Conservation (phyloP, 2,329 filamentous ascomycete genomes). For the Parasarocladium wereldwijsianum region DNA sequence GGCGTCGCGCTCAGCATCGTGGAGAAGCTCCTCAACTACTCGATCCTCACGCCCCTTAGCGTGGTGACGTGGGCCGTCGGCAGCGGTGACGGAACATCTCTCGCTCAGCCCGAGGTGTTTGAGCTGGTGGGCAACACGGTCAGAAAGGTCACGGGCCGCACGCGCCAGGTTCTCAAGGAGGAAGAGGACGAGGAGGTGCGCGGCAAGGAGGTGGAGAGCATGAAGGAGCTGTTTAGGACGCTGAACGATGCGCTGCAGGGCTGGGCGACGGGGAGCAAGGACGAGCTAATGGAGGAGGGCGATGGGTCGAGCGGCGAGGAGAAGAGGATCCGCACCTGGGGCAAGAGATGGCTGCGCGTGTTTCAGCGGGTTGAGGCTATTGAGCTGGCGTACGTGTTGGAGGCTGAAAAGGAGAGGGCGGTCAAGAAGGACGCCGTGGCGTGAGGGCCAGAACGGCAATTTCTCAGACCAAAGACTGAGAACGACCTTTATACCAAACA, state of each 20-base stretch:
- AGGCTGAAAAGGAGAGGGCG: constrained; percentile 15
- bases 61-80: constrained; percentile 84
- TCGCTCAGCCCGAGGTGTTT: constrained; percentile 66
- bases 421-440: constrained; percentile 7
- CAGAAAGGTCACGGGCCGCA: constrained; percentile 74
- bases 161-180: constrained; percentile 58
- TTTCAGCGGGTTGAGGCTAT: constrained; percentile 72
- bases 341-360: constrained; percentile 70
- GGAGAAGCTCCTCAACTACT: constrained; percentile 95
- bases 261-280: constrained; percentile 59
- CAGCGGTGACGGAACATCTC: constrained; percentile 41
- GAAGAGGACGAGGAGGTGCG: constrained; percentile 45
- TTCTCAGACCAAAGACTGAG: too few relatives aligned
- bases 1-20: constrained; percentile 85
- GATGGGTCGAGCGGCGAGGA: constrained; percentile 44
- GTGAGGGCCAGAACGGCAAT: too few relatives aligned
- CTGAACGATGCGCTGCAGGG: constrained; percentile 66
- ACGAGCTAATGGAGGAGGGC: constrained; percentile 57
- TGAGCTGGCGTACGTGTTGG: constrained; percentile 54
- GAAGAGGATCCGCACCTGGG: constrained; percentile 63
- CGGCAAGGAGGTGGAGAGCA: constrained; percentile 53
- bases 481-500: too few relatives aligned
- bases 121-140: constrained; percentile 86
- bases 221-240: constrained; percentile 64
- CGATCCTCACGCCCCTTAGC: constrained; percentile 71